Percentiles rank a stretch among this genome's conserved stretches.
Evolutionary conservation across 768 basidiomycete genomes (phyloP).

Genomic region (Stropharia rugosoannulata): DNA sequence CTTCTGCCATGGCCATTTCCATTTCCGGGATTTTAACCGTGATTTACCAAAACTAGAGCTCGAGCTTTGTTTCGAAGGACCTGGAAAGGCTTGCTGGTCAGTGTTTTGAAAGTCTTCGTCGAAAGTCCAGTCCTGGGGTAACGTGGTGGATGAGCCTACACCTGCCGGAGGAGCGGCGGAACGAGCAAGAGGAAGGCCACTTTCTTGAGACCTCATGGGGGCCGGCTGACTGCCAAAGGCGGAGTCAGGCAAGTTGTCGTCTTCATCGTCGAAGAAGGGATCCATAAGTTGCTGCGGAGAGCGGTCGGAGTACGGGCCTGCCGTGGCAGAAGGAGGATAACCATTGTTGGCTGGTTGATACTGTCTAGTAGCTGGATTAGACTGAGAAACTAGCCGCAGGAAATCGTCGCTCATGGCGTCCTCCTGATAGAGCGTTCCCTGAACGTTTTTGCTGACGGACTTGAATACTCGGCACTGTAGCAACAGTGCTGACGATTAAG

Average conservation of each 20-base stretch:
- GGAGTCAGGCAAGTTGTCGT: constrained; percentile 68
- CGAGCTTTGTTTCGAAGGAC: constrained; percentile 39
- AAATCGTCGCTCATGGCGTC: constrained; percentile 69
- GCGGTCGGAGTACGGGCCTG: constrained; percentile 37
- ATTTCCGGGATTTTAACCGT: constrained; percentile 38
- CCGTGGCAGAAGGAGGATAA: constrained; percentile 55
- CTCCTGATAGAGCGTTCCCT: constrained; percentile 16
- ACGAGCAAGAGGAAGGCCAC: constrained; percentile 56
- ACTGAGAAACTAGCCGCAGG: constrained; percentile 66
- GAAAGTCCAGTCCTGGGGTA: constrained; percentile 73
- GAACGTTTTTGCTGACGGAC: constrained; percentile 10
- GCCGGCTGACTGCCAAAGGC: constrained; percentile 51
- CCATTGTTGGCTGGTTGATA: constrained; percentile 53
- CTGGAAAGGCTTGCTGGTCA: constrained; percentile 39
- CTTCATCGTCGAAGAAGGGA: constrained; percentile 90
- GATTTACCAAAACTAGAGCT: constrained; percentile 19
- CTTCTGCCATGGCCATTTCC: constrained; percentile 88
- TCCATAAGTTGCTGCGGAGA: constrained; percentile 60
- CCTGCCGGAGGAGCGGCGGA: constrained; percentile 65
- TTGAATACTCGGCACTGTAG: constrained; percentile 2
- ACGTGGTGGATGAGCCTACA: constrained; percentile 43
- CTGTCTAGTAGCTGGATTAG: constrained; percentile 60
- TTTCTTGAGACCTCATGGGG: constrained; percentile 53
- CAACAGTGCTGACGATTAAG: background rate
- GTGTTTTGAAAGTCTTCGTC: constrained; percentile 54